Base-by-base conservation (phyloP, 176 grass and related monocot species). In the Oryza rufipogon region DNA sequence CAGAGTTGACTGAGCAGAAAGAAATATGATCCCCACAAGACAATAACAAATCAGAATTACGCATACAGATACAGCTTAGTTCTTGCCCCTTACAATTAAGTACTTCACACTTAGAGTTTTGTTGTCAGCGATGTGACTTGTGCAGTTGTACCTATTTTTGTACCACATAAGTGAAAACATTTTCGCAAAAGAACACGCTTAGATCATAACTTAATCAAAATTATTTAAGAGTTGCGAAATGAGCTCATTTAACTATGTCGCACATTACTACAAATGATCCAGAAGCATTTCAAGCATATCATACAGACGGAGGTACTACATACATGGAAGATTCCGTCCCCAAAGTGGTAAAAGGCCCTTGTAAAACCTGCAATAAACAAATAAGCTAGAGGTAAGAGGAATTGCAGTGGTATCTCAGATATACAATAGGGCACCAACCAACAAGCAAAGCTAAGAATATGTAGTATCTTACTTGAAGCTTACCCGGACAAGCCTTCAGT, bases 241-340 rank as follows among this genome's bases (percentile, higher is more conserved):
- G 10, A 67, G 73, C 17, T 49, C 73, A 73, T 63, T 19, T n/a
- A 83, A 61, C 66, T 60, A 13, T 73, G 5, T 58, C 5, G 47
- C 45, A 54, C 47, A 19, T 73, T 80, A 69, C 4, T 83, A 58
- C 6, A 63, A 69, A 58, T 70, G 26, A 49, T 60, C 41, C 71
- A 74, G 28, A 9, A 90, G 4, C 14, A 86, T 17, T 42, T 79
- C 74, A 45, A 70, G 68, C 30, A 64, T 61, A 60, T 80, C 25
- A 36, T 36, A 25, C n/a, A 70, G 47, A 32, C 11, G 28, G 19
- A 25, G 70, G 76, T 73, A 68, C 45, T 91, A 63, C 58, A n/a
- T 95, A 98, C 96, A 98, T 88, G 96, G 93, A 90, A 98, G 96
- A 87, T 98, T 95, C 38, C 93, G 85, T 52, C 93, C 91, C 96